Conservation (phyloP, 2,329 filamentous ascomycete species). For the Lanzia echinophila region DNA sequence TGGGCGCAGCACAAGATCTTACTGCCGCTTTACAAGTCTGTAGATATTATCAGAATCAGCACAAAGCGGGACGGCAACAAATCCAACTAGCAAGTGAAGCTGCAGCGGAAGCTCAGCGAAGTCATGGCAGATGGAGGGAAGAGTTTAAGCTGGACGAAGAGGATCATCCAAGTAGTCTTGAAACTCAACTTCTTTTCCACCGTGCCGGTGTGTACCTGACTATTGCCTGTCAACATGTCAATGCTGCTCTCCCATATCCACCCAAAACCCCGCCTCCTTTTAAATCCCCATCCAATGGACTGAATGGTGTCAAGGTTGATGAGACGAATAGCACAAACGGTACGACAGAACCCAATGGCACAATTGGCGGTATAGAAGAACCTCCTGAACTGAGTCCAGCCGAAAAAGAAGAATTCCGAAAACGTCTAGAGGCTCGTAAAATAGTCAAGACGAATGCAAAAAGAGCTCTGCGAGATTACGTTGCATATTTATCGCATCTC, state of each 20-base stretch:
- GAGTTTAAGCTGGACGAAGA: constrained; percentile 49
- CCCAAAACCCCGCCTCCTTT: too few species aligned
- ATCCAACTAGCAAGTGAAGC: constrained; percentile 43
- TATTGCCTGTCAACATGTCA: constrained; percentile 61
- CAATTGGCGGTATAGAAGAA: constrained; percentile 11
- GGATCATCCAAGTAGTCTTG: constrained; percentile 68
- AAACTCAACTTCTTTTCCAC: constrained; percentile 70
- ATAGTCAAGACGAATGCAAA: constrained; percentile 68
- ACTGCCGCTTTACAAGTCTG: constrained; percentile 54
- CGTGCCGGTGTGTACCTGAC: constrained; percentile 66
- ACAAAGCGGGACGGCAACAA: constrained; percentile 34
- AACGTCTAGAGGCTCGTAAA: constrained; percentile 55
- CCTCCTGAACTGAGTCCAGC: constrained; percentile 32
- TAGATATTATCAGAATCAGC: constrained; percentile 29
- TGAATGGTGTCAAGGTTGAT: constrained; percentile 12
- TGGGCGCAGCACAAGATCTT: constrained; percentile 63
- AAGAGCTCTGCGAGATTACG: constrained; percentile 67
- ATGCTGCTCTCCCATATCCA: constrained; percentile 47
- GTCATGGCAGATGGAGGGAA: constrained; percentile 35
- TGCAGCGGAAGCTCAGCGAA: constrained; percentile 28
- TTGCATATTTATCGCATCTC: constrained; percentile 63
- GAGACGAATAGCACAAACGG: constrained; percentile 10
- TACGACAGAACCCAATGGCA: constrained; percentile 20
- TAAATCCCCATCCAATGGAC: constrained; percentile 13
- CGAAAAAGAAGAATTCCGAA: constrained; percentile 39